Evolutionary conservation across 495 filamentous ascomycete species (phyloP), one percentile per base, ranked within the genome.

Genomic region (Pyrenopolyporus hunteri): DNA sequence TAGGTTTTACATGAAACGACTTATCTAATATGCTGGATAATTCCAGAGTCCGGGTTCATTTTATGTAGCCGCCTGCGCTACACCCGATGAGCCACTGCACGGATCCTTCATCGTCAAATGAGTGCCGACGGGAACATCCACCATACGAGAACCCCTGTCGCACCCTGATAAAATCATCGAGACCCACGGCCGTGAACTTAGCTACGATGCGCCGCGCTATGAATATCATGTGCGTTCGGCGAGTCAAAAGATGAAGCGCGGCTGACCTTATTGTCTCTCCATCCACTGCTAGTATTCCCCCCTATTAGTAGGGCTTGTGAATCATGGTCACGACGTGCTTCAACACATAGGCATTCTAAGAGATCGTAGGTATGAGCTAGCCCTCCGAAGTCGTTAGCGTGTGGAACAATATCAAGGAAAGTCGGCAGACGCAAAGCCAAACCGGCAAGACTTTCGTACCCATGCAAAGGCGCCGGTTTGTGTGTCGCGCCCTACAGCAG

Each of bases 41-140:
- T 33, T 53, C 11, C n/a, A 32, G 58, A 54, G 42, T 44, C 44
- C 54, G 54, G 54, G 23, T 64, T 33, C n/a, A n/a, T n/a, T n/a
- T n/a, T n/a, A n/a, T n/a, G 26, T 64, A 64, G 48, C 54, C 60
- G 60, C 60, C 32, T 33, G 39, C 28, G 28, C 54, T 58, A 49
- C 23, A 25, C 20, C 36, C n/a, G n/a, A n/a, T n/a, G n/a, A n/a
- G n/a, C n/a, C n/a, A n/a, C n/a, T n/a, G n/a, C n/a, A n/a, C n/a
- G n/a, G 44, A 35, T 17, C 17, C 37, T 5, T 45, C 11, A n/a
- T 46, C 11, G 29, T 49, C 17, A 10, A 31, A 22, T 44, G 22
- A 56, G 14, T 52, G n/a, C 25, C 13, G 36, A 20, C 35, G 54
- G 25, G 42, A 50, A 43, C 46, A 2, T 22, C 16, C 9, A 48